Percentiles rank a stretch among this genome's conserved stretches.
These are phyloP conservation scores for Alternaria sp. DNA, from an alignment of 2,329 filamentous ascomycete species.

Conservation along the genomic window DNA sequence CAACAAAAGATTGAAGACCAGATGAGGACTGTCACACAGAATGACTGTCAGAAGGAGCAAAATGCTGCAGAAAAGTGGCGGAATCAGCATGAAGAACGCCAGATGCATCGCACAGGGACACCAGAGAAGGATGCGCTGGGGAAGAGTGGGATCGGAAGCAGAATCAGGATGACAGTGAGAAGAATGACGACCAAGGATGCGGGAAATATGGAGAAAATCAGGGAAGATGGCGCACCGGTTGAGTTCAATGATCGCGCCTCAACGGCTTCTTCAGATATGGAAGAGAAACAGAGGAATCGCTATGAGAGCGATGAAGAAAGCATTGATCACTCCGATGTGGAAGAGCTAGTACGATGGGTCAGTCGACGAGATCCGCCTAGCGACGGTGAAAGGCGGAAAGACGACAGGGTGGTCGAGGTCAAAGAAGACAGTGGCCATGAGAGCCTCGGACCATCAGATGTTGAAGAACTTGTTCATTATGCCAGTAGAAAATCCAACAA, in stretches of 20 bases:
- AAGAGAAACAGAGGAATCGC: conserved; percentile 21
- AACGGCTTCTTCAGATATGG: conserved; percentile 37
- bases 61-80: conserved; percentile 39
- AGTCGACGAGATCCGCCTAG: conserved; percentile 42
- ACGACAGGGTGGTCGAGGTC: conserved; percentile 7
- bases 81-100: conserved; percentile 39
- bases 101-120: conserved; percentile 39
- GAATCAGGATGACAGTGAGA: conserved; percentile 37
- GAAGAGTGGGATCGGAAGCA: conserved; percentile 34
- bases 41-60: conserved; percentile 31
- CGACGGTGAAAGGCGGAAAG: conserved; percentile 35
- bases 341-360: conserved; percentile 48
- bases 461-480: conserved; percentile 44
- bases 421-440: conserved; percentile 39
- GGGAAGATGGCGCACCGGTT: conserved; percentile 28
- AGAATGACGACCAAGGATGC: conserved; percentile 43
- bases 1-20: conserved; percentile 42
- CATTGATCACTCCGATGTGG: conserved; percentile 45
- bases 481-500: conserved; percentile 33
- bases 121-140: conserved; percentile 30
- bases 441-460: conserved; percentile 43
- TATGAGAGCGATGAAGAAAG: conserved; percentile 34
- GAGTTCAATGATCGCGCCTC: conserved; percentile 34
- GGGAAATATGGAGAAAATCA: conserved; percentile 36
- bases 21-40: conserved; percentile 32